These are phyloP conservation scores for Myxozyma udenii DNA, from an alignment of 805 yeast species.

Conservation along the genomic window DNA sequence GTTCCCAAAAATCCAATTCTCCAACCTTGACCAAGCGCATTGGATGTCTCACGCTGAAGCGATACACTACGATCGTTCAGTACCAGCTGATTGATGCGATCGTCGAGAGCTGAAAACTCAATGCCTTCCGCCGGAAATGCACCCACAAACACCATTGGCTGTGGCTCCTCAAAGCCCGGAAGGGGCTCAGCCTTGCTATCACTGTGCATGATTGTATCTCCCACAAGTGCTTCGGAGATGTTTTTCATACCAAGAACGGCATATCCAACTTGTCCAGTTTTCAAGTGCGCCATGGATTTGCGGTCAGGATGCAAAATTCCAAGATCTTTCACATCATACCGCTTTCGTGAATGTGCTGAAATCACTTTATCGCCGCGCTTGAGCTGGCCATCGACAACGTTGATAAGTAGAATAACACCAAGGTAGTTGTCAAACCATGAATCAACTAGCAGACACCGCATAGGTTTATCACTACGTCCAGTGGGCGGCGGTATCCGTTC, in stretches of 20 bases:
- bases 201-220: conserved; percentile 76
- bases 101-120: conserved; percentile 85
- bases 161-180: conserved; percentile 94
- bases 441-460: conserved; percentile 82
- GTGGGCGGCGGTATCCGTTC: conserved; percentile 77
- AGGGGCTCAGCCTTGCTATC: conserved; percentile 61
- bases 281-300: conserved; percentile 56
- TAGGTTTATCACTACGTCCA: conserved; percentile 52
- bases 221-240: conserved; percentile 80
- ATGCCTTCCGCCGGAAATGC: conserved; percentile 96
- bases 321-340: conserved; percentile 85
- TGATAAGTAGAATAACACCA: conserved; percentile 83
- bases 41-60: conserved; percentile 83
- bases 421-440: conserved; percentile 94
- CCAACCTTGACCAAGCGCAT: conserved; percentile 97
- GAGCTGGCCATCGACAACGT: conserved; percentile 78
- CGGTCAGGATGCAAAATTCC: conserved; percentile 96
- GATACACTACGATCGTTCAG: conserved; percentile 90
- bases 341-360: conserved; percentile 71
- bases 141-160: conserved; percentile 96
- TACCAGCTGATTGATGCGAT: conserved; percentile 81
- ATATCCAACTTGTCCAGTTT: conserved; percentile 93
- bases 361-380: conserved; percentile 70
- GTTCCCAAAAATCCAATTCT: conserved; percentile 93
- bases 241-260: conserved; percentile 92